Base-by-base conservation (phyloP, 2,329 filamentous ascomycete species). In the Didymella sp. region DNA sequence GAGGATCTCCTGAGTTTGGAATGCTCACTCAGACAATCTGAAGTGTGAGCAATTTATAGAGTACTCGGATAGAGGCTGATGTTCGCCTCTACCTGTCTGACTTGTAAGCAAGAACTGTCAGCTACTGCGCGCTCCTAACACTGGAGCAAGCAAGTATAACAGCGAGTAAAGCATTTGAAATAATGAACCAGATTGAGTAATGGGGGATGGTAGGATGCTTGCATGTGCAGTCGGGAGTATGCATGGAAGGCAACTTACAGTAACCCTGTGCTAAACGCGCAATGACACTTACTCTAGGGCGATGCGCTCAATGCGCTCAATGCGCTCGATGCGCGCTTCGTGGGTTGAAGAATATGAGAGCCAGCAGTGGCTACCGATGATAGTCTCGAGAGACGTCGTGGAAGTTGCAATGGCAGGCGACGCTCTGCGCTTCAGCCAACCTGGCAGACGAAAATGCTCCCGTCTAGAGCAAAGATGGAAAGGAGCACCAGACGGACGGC, bases 401-500 rank as follows among this genome's bases (percentile, higher is more conserved):
- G 45, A 51, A 38, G 58, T 46, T 48, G 43, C 47, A 33, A 53
- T 59, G 31, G 51, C 52, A 54, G 41, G 56, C 45, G 56, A 53
- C 53, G 48, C 50, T 56, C 50, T 51, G 63, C 50, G 54, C 58
- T 60, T 58, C 53, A 63, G 55, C 58, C 57, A 60, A 59, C 60
- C 62, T 60, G 67, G 62, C 66, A 66, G 63, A 67, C 24, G 66
- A 61, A 63, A 72, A 70, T 73, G 67, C 66, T 73, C 69, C 60
- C 43, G 37, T 21, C 51, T 58, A 64, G 48, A 66, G 57, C 60
- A 61, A 63, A 58, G 62, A 48, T 49, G 59, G 45, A 56, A 42
- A 58, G 33, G 22, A 54, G 45, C 17, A 44, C 22, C 13, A 41
- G 38, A 59, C 46, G 27, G 56, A 47, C 43, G 19, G 49, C 22